phyloP scores from a whole-genome alignment of 1,139 yeast species.

The Saccharomyces hybrid region DNA sequence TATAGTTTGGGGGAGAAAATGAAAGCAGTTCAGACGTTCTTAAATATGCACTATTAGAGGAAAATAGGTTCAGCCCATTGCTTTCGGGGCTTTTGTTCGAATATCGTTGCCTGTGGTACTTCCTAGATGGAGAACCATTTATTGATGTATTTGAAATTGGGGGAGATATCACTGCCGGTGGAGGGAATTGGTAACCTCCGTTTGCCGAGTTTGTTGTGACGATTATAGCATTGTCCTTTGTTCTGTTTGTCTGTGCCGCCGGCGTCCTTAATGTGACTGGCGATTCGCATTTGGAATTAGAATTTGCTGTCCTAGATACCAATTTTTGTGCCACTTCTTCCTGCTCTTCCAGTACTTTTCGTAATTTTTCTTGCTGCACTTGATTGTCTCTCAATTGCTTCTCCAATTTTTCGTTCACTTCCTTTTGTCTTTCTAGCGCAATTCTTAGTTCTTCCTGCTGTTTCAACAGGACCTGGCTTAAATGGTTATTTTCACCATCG shows the following conservation, averaged over 20 bases:
- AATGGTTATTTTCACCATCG: conserved; percentile 2
- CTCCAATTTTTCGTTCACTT: conserved; percentile 26
- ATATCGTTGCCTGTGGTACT: conserved; percentile 2
- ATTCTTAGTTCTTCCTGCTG: conserved; percentile 27
- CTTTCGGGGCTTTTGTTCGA: conserved; percentile 4
- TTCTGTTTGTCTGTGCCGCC: neutral
- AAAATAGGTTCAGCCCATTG: conserved; percentile 3
- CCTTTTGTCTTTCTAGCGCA: conserved; percentile 29
- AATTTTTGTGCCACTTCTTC: conserved; percentile 17
- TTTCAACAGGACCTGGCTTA: conserved; percentile 22
- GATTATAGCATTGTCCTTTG: conserved; percentile 14
- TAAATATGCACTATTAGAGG: conserved; percentile 2
- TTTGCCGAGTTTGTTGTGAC: conserved; percentile 26
- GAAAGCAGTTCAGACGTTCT: neutral
- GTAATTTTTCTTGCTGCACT: conserved; percentile 24
- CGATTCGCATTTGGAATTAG: neutral
- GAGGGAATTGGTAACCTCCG: conserved; percentile 31
- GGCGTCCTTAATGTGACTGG: conserved; percentile 1
- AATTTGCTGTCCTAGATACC: conserved; percentile 6
- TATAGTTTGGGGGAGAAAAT: neutral
- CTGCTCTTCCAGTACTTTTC: conserved; percentile 22
- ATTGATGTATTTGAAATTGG: conserved; percentile 19
- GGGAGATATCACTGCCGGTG: conserved; percentile 21
- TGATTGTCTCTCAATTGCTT: conserved; percentile 24
- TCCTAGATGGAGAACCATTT: conserved; percentile 24